Evolutionary conservation across 1,284 basidiomycete genomes (phyloP), one percentile per base, ranked within the genome.

Genomic region (Leucoagaricus sp.): DNA sequence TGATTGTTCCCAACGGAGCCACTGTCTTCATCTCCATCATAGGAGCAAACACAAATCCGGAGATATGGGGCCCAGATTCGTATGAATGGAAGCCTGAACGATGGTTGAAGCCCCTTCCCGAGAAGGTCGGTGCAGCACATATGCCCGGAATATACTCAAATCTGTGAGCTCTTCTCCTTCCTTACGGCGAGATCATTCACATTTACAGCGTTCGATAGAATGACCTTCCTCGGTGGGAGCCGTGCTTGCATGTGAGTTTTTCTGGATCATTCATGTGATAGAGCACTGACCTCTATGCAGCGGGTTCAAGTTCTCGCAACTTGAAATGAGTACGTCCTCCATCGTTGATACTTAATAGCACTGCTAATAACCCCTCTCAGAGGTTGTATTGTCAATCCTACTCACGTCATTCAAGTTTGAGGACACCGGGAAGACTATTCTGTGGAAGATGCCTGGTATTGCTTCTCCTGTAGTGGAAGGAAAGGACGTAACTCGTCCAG

Each of bases 61-160:
- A 66, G 9, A 59, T 72, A 19, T 72, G 69, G 70, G 69, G 69
- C 1, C 53, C 61, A 19, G 69, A 71, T 46, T 58, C 69, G 26
- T 57, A 65, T 38, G 66, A 69, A 49, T 72, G 69, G 69, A 72
- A 70, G 34, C 77, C 78, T 3, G 76, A 76, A 49, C 65, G 79
- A 31, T 80, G 78, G 78, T 65, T 80, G 1, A 60, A 57, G 0
- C 62, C 67, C 9, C 54, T 74, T 7, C 72, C 72, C 1, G 54
- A 66, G 15, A 58, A 59, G 10, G 67, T 74, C 6, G 29, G 59
- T 0, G 60, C 68, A 29, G 69, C 73, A 1, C 65, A 65, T 38
- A 64, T 73, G 23, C 73, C 75, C 10, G 73, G 73, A 2, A 62
- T 75, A 3, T 76, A 75, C 61, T 74, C 75, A 1, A 67, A 75